Percentiles rank a stretch among this genome's conserved stretches.
phyloP scores from a whole-genome alignment of 139 green algal genomes.

The Closterium sp. region DNA sequence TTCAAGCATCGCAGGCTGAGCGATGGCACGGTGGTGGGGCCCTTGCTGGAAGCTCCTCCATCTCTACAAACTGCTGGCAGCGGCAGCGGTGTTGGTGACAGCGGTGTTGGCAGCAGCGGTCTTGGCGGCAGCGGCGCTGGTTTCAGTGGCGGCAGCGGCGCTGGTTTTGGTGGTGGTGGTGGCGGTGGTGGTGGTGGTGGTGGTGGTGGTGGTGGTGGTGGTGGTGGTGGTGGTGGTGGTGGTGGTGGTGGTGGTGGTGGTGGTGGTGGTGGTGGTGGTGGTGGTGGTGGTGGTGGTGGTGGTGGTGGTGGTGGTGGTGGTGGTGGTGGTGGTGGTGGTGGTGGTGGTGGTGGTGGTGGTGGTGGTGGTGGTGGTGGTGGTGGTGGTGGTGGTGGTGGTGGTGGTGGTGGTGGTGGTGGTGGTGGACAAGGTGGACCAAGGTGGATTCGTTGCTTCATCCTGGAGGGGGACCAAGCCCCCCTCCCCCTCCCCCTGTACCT shows the following conservation, averaged over 20 bases:
- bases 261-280: conserved; percentile 1
- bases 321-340: not conserved
- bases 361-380: not conserved
- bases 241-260: not conserved
- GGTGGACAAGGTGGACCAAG: not conserved
- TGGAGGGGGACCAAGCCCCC: too few species aligned
- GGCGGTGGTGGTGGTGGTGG: not conserved
- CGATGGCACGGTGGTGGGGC: too few species aligned
- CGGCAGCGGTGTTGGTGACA: too few species aligned
- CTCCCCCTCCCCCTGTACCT: too few species aligned
- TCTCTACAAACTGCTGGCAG: too few species aligned
- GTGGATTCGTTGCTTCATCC: too few species aligned
- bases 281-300: conserved; percentile 1
- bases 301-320: not conserved
- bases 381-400: conserved; percentile 1
- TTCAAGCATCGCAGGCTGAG: too few species aligned
- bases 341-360: conserved; percentile 1
- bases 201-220: conserved; percentile 1
- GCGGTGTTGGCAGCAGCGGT: too few species aligned
- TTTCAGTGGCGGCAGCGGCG: not conserved
- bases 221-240: conserved; percentile 1
- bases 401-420: conserved; percentile 1
- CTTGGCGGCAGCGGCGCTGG: not conserved
- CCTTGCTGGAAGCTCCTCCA: too few species aligned
- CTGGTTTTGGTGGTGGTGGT: too few species aligned